phyloP scores from a whole-genome alignment of 441 rosid genomes.

The Pelargonium australe region DNA sequence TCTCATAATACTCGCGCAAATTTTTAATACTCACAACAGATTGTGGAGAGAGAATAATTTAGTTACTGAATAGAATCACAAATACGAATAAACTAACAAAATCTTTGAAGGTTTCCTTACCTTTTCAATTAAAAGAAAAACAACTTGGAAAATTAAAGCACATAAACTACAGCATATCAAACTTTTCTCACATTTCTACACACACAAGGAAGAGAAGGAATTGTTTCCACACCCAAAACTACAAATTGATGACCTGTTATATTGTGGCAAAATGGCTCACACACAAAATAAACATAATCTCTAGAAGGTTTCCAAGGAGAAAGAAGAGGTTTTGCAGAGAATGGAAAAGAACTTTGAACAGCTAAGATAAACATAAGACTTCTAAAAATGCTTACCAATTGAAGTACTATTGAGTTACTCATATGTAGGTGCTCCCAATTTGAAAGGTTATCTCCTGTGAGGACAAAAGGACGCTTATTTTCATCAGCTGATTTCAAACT shows the following conservation, averaged over 20 bases:
- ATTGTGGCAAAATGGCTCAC: neutral
- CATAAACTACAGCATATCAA: no score
- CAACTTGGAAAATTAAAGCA: no score
- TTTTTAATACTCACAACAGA: neutral
- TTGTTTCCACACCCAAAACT: no score
- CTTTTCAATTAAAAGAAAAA: no score
- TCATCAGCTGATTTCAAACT: conserved; percentile 71
- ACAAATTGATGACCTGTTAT: neutral
- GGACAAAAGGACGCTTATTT: conserved; percentile 85
- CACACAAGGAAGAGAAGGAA: no score
- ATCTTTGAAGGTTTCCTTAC: no score
- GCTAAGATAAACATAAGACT: neutral
- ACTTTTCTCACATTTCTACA: no score
- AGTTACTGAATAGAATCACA: no score
- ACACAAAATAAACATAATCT: neutral
- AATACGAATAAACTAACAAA: no score
- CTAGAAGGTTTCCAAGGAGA: no score
- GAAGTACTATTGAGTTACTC: conserved; percentile 90
- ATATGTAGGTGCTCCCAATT: conserved; percentile 91
- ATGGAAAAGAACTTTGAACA: neutral
- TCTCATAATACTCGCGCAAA: neutral
- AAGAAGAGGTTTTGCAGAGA: no score
- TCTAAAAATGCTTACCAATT: conserved; percentile 56
- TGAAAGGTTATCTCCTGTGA: conserved; percentile 92
- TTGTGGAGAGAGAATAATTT: neutral